A percentile compares a stretch with the other conserved stretches of the same genome.
Conservation (phyloP, 2,329 filamentous ascomycete species). For the Pseudohalonectria lignicola region DNA sequence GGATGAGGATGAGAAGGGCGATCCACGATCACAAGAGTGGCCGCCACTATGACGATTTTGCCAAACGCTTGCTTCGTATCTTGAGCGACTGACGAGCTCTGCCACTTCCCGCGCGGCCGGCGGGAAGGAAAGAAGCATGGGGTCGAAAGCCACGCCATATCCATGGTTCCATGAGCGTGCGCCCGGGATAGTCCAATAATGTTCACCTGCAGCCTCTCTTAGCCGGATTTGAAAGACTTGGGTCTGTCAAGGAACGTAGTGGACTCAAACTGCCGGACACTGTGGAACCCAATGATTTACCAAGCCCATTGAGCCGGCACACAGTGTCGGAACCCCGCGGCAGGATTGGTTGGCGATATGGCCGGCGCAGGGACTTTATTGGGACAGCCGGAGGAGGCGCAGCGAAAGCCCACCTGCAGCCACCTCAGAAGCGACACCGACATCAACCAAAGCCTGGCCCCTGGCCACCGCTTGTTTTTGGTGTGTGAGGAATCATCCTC, state of each 20-base stretch:
- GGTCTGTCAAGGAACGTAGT: too few relatives aligned
- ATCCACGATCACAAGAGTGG: too few relatives aligned
- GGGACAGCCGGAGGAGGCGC: background rate
- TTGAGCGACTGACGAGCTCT: too few relatives aligned
- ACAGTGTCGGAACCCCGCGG: background rate
- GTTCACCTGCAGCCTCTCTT: background rate
- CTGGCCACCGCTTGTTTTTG: constrained; percentile 2
- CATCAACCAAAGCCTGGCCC: background rate
- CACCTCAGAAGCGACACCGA: background rate
- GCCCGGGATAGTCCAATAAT: background rate
- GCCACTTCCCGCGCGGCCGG: too few relatives aligned
- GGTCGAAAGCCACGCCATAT: too few relatives aligned
- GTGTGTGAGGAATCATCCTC: background rate
- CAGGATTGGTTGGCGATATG: background rate
- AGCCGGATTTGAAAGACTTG: too few relatives aligned
- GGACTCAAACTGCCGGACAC: too few relatives aligned
- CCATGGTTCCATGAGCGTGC: too few relatives aligned
- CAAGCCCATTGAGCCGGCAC: background rate
- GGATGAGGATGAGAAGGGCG: too few relatives aligned
- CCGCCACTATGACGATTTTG: too few relatives aligned
- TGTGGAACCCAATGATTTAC: background rate
- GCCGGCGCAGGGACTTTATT: background rate
- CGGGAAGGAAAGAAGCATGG: too few relatives aligned
- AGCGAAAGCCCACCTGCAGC: background rate
- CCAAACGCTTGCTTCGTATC: too few relatives aligned